A percentile compares a stretch with the other conserved stretches of the same genome.
Conservation (phyloP, 768 basidiomycete species). For the Phylloporus sp. region DNA sequence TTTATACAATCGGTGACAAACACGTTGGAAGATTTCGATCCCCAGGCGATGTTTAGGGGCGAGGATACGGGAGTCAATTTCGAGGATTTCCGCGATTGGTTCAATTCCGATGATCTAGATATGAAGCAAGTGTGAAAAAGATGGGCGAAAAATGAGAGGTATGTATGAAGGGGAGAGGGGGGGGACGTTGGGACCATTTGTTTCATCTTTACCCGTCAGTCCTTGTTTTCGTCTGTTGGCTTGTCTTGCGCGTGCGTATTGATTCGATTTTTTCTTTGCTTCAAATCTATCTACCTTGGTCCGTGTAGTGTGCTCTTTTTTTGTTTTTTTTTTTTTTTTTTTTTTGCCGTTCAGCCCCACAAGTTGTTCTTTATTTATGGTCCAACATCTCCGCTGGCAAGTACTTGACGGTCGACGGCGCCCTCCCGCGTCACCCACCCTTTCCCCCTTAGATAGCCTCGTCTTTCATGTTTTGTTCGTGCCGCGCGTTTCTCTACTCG, state of each 20-base stretch:
- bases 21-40: slow-evolving; percentile 38
- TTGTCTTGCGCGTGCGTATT: neutral
- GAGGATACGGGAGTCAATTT: slow-evolving; percentile 52
- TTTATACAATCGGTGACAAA: slow-evolving; percentile 43
- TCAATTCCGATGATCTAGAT: slow-evolving; percentile 47
- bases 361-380: slow-evolving; percentile 25
- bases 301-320: slow-evolving; percentile 10
- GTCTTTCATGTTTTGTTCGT: neutral
- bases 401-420: neutral
- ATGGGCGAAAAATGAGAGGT: neutral
- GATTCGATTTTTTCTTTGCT: slow-evolving; percentile 3
- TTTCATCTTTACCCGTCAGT: too few relatives aligned
- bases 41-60: slow-evolving; percentile 36
- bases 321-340: slow-evolving; percentile 4
- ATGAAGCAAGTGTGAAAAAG: slow-evolving; percentile 19
- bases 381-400: slow-evolving; percentile 3
- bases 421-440: neutral
- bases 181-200: slow-evolving; percentile 7
- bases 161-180: slow-evolving; percentile 4
- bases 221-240: slow-evolving; percentile 3
- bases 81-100: slow-evolving; percentile 76
- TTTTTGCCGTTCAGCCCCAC: neutral
- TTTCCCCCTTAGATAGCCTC: neutral
- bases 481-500: neutral
- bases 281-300: slow-evolving; percentile 7